Percentiles rank a stretch among this genome's conserved stretches.
Conservation (phyloP, 2,329 filamentous ascomycete genomes). For the Aspergillus sp. region DNA sequence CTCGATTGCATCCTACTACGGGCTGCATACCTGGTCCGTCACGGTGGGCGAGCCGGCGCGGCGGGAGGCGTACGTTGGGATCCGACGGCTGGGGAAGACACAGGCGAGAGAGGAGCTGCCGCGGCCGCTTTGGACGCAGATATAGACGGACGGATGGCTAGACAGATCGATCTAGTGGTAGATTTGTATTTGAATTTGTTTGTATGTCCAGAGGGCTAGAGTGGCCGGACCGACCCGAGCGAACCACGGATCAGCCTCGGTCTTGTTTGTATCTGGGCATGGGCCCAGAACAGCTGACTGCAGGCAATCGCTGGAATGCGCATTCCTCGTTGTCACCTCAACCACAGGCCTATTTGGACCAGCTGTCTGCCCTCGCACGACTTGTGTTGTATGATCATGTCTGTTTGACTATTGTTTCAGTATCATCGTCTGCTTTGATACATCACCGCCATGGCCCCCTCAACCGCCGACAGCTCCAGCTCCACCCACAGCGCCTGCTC, state of each 20-base stretch:
- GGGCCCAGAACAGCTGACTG: too few relatives aligned
- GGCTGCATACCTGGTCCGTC: conserved; percentile 72
- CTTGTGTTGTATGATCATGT: too few relatives aligned
- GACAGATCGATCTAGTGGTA: too few relatives aligned
- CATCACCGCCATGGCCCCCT: conserved; percentile 22
- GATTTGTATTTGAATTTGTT: conserved; percentile 3
- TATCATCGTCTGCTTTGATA: conserved; percentile 4
- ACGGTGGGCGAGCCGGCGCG: conserved; percentile 60
- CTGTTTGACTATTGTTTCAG: conserved; percentile 3
- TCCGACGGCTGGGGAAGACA: conserved; percentile 32
- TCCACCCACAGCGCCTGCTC: conserved; percentile 30
- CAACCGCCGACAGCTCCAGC: conserved; percentile 24
- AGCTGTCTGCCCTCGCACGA: too few relatives aligned
- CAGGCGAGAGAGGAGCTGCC: conserved; percentile 26
- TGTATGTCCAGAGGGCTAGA: background rate
- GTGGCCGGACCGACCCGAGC: too few relatives aligned
- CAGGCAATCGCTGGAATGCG: too few relatives aligned
- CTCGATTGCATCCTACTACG: conserved; percentile 86
- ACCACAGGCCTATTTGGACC: too few relatives aligned
- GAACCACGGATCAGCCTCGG: too few relatives aligned
- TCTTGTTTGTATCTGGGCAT: too few relatives aligned
- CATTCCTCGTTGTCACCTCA: too few relatives aligned
- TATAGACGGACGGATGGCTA: conserved; percentile 15
- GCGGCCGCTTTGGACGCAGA: conserved; percentile 27
- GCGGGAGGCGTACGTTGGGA: conserved; percentile 73